Percentiles rank a stretch among this genome's conserved stretches.
phyloP scores from a whole-genome alignment of 2,329 filamentous ascomycete genomes.

The Helotiales sp. region DNA sequence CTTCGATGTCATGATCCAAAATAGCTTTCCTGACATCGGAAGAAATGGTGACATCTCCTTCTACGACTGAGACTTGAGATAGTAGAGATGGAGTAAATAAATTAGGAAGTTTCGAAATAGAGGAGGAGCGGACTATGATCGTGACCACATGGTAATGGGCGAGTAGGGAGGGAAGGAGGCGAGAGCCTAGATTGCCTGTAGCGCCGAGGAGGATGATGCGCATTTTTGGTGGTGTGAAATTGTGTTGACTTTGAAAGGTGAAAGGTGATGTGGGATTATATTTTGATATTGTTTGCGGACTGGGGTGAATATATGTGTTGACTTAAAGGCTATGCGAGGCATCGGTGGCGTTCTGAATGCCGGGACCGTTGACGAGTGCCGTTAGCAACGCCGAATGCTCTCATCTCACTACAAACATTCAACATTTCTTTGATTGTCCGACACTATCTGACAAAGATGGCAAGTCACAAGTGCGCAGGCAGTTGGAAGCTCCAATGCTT shows the following conservation, averaged over 20 bases:
- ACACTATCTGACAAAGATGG: too few species aligned
- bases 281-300: not conserved
- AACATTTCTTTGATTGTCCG: too few species aligned
- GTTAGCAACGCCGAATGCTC: not conserved
- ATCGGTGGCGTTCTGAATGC: not conserved
- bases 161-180: slow-evolving; percentile 38
- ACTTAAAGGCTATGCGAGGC: not conserved
- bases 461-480: too few species aligned
- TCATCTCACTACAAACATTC: too few species aligned
- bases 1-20: slow-evolving; percentile 39
- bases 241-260: not conserved
- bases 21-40: slow-evolving; percentile 38
- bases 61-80: slow-evolving; percentile 34
- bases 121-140: slow-evolving; percentile 41
- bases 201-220: slow-evolving; percentile 42
- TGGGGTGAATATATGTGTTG: too few species aligned
- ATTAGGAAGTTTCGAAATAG: slow-evolving; percentile 38
- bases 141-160: slow-evolving; percentile 39
- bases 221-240: slow-evolving; percentile 30
- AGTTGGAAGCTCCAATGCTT: too few species aligned
- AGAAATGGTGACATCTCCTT: slow-evolving; percentile 41
- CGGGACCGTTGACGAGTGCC: not conserved
- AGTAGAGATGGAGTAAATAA: slow-evolving; percentile 37
- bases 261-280: not conserved
- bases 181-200: slow-evolving; percentile 41